These are phyloP conservation scores for Bondarzewia mesenterica DNA, from an alignment of 1,284 basidiomycete species.

Conservation along the genomic window DNA sequence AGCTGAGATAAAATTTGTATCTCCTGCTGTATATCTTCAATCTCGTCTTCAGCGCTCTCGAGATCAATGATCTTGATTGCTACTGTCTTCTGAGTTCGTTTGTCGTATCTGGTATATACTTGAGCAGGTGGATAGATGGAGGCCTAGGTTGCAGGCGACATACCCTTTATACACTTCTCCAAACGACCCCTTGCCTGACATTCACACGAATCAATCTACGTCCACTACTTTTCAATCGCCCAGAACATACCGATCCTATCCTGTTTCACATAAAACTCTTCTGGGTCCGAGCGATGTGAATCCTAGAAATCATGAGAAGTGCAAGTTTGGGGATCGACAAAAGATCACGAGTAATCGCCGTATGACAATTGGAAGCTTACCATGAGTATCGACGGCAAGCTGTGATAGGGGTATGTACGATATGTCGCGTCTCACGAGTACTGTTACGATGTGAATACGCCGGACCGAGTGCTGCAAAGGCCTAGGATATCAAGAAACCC, in stretches of 20 bases:
- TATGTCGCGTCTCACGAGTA: background rate
- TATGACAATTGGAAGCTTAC: background rate
- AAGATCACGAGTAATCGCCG: background rate
- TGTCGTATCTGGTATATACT: slow-evolving; percentile 64
- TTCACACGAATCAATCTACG: slow-evolving; percentile 5
- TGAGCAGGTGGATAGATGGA: slow-evolving; percentile 1
- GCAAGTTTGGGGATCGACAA: slow-evolving; percentile 4
- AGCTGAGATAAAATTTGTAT: slow-evolving; percentile 98
- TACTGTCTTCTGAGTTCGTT: slow-evolving; percentile 86
- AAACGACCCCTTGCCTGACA: slow-evolving; percentile 87
- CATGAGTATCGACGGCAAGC: slow-evolving; percentile 3
- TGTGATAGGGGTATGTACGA: background rate
- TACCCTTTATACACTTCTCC: slow-evolving; percentile 98
- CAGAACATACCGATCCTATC: slow-evolving; percentile 79
- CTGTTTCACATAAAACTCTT: slow-evolving; percentile 93
- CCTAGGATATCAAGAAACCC: background rate
- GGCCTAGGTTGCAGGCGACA: slow-evolving; percentile 17
- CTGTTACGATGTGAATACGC: background rate
- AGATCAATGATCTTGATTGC: slow-evolving; percentile 99
- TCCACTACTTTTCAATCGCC: too few relatives aligned
- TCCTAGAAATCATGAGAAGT: slow-evolving; percentile 35
- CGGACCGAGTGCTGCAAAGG: background rate
- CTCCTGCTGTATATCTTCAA: slow-evolving; percentile 99
- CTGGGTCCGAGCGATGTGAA: slow-evolving; percentile 73
- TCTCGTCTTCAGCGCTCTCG: slow-evolving; percentile 98